Base-by-base conservation (phyloP, 768 basidiomycete genomes). In the Cytidiella melzeri region DNA sequence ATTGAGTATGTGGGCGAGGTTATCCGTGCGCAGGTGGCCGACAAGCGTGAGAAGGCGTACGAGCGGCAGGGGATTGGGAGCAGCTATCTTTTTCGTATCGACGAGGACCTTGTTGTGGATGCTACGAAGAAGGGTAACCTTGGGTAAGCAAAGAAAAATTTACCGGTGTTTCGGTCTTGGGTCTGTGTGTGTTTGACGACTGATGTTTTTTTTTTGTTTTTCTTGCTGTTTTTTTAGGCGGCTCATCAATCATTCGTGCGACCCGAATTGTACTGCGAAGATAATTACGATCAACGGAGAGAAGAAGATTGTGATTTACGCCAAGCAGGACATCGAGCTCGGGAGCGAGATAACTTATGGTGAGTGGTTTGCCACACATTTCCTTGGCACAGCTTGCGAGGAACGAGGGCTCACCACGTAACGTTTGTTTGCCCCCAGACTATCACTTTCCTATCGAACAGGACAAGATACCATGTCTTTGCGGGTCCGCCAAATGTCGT, bases 371-470 rank as follows among this genome's bases (percentile, higher is more conserved):
- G 18, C 28, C 49, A 47, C 43, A 45, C 38, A 20, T 28, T 13
- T 39, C 11, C 18, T 28, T 45, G 2, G n/a, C n/a, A n/a, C n/a
- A n/a, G n/a, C n/a, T n/a, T n/a, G n/a, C n/a, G n/a, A n/a, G n/a
- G n/a, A n/a, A n/a, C n/a, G n/a, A n/a, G n/a, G n/a, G n/a, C n/a
- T n/a, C n/a, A n/a, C n/a, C n/a, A n/a, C n/a, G n/a, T n/a, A n/a
- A n/a, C n/a, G n/a, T n/a, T n/a, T n/a, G n/a, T n/a, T n/a, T n/a
- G n/a, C n/a, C n/a, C n/a, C n/a, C n/a, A n/a, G 93, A 99, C 73
- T 99, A 99, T 70, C 94, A 98, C 69, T 99, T 99, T 74, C 95
- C 96, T 39, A 87, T 96, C 64, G 96, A 99, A 71, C 91, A 96
- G 68, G 92, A 94, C 73, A 94, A 95, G 74, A 93, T 94, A 60